These are phyloP conservation scores for Clarireedia sp. DNA, from an alignment of 2,329 filamentous ascomycete species.

Conservation along the genomic window DNA sequence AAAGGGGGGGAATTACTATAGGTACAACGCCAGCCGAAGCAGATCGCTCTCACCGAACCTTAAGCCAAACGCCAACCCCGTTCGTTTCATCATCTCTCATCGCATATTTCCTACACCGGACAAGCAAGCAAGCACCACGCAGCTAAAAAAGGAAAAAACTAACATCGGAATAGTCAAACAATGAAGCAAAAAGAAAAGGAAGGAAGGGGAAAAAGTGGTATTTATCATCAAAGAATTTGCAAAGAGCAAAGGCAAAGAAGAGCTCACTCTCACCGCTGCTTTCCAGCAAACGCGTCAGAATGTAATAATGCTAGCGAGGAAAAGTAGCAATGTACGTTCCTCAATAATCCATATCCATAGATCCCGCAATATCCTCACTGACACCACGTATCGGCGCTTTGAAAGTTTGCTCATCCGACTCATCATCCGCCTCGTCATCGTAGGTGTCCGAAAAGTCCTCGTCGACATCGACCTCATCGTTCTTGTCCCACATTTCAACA, in stretches of 20 bases:
- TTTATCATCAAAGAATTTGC: not conserved
- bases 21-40: conserved; percentile 9
- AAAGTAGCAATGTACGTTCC: conserved; percentile 2
- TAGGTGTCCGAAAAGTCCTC: conserved; percentile 36
- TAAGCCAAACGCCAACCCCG: conserved; percentile 9
- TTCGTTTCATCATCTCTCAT: conserved; percentile 2
- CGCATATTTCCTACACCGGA: conserved; percentile 14
- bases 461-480: conserved; percentile 37
- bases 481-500: conserved; percentile 34
- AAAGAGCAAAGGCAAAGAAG: not conserved
- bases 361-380: conserved; percentile 54
- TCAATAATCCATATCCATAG: conserved; percentile 50
- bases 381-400: conserved; percentile 44
- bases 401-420: conserved; percentile 33
- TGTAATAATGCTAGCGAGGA: not conserved
- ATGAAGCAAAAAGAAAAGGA: conserved; percentile 4
- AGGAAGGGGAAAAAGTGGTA: not conserved
- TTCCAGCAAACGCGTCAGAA: conserved; percentile 1
- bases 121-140: not conserved
- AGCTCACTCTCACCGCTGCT: conserved; percentile 12
- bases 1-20: not conserved
- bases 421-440: conserved; percentile 29
- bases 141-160: not conserved
- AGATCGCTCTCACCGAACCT: conserved; percentile 10
- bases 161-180: conserved; percentile 10